Conservation (phyloP, 2,329 filamentous ascomycete species). For the Colletotrichum sidae region DNA sequence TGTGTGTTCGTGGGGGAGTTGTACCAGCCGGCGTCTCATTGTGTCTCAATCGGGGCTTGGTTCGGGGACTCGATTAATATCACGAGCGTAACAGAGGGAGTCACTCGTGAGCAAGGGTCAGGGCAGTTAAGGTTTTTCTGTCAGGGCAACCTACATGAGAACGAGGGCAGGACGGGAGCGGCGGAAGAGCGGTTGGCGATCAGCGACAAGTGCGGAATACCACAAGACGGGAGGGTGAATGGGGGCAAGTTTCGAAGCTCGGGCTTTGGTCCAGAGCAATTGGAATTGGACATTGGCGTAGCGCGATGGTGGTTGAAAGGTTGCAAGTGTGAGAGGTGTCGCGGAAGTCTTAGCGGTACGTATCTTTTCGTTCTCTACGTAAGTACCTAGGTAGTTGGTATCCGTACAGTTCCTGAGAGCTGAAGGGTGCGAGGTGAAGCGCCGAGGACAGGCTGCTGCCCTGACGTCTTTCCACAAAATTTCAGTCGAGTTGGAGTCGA, state of each 20-base stretch:
- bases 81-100: too few relatives aligned
- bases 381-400: background rate
- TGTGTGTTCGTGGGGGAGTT: background rate
- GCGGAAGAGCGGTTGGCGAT: constrained; percentile 14
- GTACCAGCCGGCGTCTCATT: constrained; percentile 11
- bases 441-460: too few relatives aligned
- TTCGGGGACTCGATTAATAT: background rate
- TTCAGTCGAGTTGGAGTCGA: too few relatives aligned
- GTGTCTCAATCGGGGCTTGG: constrained; percentile 18
- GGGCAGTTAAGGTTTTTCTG: constrained; percentile 19
- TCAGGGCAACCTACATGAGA: background rate
- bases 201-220: constrained; percentile 27
- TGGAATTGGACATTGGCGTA: constrained; percentile 23
- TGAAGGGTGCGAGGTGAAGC: background rate
- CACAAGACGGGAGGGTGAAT: constrained; percentile 13
- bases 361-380: constrained; percentile 4
- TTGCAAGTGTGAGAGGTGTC: constrained; percentile 1
- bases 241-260: background rate
- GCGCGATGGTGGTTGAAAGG: constrained; percentile 16
- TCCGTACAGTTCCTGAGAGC: background rate
- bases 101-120: background rate
- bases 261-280: constrained; percentile 1
- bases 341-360: constrained; percentile 6
- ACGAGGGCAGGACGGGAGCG: constrained; percentile 15
- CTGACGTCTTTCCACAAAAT: too few relatives aligned